A percentile compares a stretch with the other conserved stretches of the same genome.
Conservation (phyloP, 2,329 filamentous ascomycete species). For the Trichoderma pleuroti region DNA sequence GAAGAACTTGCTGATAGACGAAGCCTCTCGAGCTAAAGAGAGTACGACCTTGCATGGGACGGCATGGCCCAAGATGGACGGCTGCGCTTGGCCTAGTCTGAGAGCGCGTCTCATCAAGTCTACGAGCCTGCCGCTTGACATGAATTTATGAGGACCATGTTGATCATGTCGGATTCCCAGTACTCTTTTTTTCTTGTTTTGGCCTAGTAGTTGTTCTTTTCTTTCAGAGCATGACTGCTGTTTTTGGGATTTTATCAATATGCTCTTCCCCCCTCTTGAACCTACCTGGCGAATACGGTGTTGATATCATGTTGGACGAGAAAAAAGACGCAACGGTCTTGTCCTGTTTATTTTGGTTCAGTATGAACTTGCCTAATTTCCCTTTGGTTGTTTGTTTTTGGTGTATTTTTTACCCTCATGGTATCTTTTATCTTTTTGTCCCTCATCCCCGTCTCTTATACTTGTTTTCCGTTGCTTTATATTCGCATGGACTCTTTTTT, state of each 20-base stretch:
- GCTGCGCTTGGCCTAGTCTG: neutral
- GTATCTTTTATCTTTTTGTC: slow-evolving; percentile 21
- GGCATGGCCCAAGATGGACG: neutral
- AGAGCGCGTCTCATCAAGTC: neutral
- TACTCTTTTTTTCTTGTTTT: neutral
- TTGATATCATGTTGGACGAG: slow-evolving; percentile 19
- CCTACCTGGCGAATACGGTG: slow-evolving; percentile 19
- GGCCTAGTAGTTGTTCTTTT: neutral
- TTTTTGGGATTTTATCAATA: slow-evolving; percentile 14
- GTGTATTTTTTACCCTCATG: slow-evolving; percentile 25
- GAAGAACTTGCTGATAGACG: slow-evolving; percentile 40
- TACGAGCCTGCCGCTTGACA: slow-evolving; percentile 1
- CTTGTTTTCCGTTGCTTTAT: neutral
- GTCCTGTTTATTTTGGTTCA: slow-evolving; percentile 2
- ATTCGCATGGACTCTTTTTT: neutral
- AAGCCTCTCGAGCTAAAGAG: slow-evolving; percentile 36
- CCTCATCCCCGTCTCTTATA: neutral
- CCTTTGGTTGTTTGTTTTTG: slow-evolving; percentile 13
- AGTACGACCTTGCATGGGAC: neutral
- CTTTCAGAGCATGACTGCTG: neutral
- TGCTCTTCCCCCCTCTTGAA: neutral
- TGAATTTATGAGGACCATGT: slow-evolving; percentile 7
- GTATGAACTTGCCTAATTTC: slow-evolving; percentile 7
- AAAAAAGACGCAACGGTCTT: slow-evolving; percentile 16
- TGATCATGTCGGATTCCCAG: neutral